Evolutionary conservation across 257 asterid species (phyloP), one percentile per base, ranked within the genome.

Genomic region (Solanum gracilifrons): DNA sequence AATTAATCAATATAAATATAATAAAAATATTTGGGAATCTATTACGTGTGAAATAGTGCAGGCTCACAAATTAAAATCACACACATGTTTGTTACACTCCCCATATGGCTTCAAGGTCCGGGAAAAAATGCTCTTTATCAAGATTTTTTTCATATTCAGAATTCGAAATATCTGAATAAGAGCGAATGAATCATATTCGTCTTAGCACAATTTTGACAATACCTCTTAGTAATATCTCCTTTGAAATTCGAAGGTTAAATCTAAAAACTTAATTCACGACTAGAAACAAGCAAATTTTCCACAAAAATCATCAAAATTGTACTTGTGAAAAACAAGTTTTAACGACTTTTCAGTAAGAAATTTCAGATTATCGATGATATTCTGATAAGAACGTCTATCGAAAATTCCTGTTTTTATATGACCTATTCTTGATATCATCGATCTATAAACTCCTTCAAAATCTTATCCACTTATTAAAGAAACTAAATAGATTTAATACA

Each of bases 311-410:
- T 9, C 12, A 7, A 13, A 18, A 68, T 29, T 27, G 9, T 23
- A 60, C 69, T 8, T 1, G 15, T 58, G 13, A 46, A 62, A n/a
- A 62, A 2, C 16, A 62, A 62, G 13, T 60, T n/a, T 12, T 6
- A 62, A 62, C 2, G 5, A 66, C 6, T n/a, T 66, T 66, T 66
- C 5, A 25, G 7, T 6, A 27, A 68, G 35, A 68, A 6, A 68
- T 27, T 66, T 69, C 2, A 71, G 4, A 32, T 32, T 32, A 71
- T 16, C 0, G 0, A 16, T 2, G 13, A 8, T 16, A 5, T 71
- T 16, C 0, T 16, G 1, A 16, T 4, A 20, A 32, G 4, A 72
- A 36, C 0, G 2, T 76, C 1, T 7, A 2, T 37, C 0, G 2
- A 13, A 76, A 76, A n/a, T 37, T 76, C 2, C 1, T 0, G 0